These are phyloP conservation scores for Mortierella polycephala DNA, from an alignment of 371 early-diverging fungal species.

Conservation along the genomic window DNA sequence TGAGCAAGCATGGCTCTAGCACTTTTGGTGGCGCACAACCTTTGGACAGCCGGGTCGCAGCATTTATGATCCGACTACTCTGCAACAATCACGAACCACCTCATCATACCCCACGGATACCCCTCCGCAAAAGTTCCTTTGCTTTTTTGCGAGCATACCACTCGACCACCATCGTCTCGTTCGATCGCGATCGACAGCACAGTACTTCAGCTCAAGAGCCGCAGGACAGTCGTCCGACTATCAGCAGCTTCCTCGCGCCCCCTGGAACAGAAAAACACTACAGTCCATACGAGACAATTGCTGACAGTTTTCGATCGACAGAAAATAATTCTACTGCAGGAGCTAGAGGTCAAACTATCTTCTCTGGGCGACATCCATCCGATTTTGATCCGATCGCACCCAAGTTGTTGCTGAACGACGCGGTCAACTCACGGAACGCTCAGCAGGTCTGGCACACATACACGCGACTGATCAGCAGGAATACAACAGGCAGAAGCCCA, in stretches of 20 bases:
- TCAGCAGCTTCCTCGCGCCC: conserved; percentile 30
- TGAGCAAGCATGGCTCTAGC: conserved; percentile 4
- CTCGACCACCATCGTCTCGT: not conserved
- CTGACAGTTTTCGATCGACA: conserved; percentile 22
- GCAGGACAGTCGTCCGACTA: not conserved
- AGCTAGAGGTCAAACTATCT: not conserved
- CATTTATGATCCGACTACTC: conserved; percentile 27
- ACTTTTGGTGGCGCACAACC: conserved; percentile 1
- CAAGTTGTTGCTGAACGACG: conserved; percentile 22
- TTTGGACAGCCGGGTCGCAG: conserved; percentile 40
- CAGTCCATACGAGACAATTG: conserved; percentile 39
- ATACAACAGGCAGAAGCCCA: not conserved
- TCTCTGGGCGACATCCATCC: not conserved
- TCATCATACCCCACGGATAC: conserved; percentile 7
- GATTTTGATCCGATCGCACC: conserved; percentile 11
- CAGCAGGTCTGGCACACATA: conserved; percentile 44
- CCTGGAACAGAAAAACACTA: conserved; percentile 24
- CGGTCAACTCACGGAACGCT: conserved; percentile 28
- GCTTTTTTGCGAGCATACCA: conserved; percentile 2
- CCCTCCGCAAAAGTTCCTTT: not conserved
- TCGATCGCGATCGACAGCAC: conserved; percentile 4
- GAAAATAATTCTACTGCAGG: not conserved
- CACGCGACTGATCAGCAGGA: conserved; percentile 11
- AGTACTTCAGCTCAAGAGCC: not conserved
- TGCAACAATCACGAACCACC: conserved; percentile 11